A percentile compares a stretch with the other conserved stretches of the same genome.
Evolutionary conservation across 257 asterid genomes (phyloP).

Genomic region (Oldenlandia corymbosa): DNA sequence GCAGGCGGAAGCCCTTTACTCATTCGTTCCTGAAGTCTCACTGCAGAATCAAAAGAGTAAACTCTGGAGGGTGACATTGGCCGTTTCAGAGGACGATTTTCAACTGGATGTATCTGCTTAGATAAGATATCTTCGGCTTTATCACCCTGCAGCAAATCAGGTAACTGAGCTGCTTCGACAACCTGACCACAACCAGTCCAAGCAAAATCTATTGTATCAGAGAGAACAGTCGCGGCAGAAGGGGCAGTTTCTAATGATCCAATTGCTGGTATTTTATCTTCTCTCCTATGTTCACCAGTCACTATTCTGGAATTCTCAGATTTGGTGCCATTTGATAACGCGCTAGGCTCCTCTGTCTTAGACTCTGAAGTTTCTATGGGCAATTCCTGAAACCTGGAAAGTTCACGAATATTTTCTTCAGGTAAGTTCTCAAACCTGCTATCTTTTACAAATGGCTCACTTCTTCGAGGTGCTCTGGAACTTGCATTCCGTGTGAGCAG

Average conservation of each 20-base stretch:
- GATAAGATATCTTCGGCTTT: conserved; percentile 27
- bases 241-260: conserved; percentile 49
- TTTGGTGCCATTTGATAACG: conserved; percentile 14
- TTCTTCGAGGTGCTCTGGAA: conserved; percentile 30
- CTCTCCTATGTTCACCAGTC: conserved; percentile 17
- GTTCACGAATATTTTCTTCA: conserved; percentile 32
- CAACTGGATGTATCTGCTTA: conserved; percentile 23
- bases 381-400: conserved; percentile 28
- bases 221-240: conserved; percentile 67
- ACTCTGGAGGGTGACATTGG: conserved; percentile 55
- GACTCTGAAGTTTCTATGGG: conserved; percentile 21
- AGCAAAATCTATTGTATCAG: conserved; percentile 83
- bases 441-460: conserved; percentile 24
- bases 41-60: conserved; percentile 82
- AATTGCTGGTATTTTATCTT: conserved; percentile 18
- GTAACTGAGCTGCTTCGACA: conserved; percentile 22
- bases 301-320: conserved; percentile 23
- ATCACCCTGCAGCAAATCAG: conserved; percentile 22
- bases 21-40: conserved; percentile 63
- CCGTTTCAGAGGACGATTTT: conserved; percentile 36
- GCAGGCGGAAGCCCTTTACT: conserved; percentile 67
- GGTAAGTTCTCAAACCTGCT: conserved; percentile 25
- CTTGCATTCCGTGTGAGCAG: conserved; percentile 42
- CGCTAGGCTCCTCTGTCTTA: conserved; percentile 24
- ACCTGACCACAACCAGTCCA: conserved; percentile 80